Base-by-base conservation (phyloP, 2,329 filamentous ascomycete genomes). In the Lithohypha guttulata region DNA sequence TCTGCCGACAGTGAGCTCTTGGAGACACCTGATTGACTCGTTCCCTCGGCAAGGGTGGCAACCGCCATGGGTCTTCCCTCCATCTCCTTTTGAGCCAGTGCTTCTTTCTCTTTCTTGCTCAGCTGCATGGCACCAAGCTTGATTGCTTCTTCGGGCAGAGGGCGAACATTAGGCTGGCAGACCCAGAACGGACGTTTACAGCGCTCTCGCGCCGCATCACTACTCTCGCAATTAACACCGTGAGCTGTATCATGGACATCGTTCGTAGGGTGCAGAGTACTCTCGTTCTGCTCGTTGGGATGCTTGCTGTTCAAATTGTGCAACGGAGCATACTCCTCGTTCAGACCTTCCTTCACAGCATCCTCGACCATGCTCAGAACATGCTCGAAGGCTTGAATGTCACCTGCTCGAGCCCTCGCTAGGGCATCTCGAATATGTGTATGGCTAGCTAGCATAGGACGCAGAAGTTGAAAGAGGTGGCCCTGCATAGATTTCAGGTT, bases 121-220 rank as follows among this genome's bases (percentile, higher is more conserved):
- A 79, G 57, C 42, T 70, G 73, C 58, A 93, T 70, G 2, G 82
- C 79, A 0, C 87, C 87, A 57, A 84, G 86, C 46, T 80, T 79
- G 48, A 91, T 54, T 2, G 91, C 91, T 63, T 96, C 89, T 50
- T 81, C 82, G 0, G 91, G 91, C 53, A 95, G 59, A 27, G 86
- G 87, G 41, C 87, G 68, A 5, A 95, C 73, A 53, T 93, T 84
- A 3, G 89, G 81, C 63, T 96, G 87, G 37, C 79, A 85, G 3
- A 94, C 71, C 84, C 85, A 95, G 74, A 79, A 95, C 1, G 87
- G 87, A 47, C 85, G 66, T 57, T 78, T 80, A 55, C 85, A 93
- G 44, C 75, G 68, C 40, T 72, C 74, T 18, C 91, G 77, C 1
- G 81, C 77, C 6, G 73, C 77, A 13, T 63, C 59, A 4, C 61